phyloP scores from a whole-genome alignment of 108 stramenopile species.

The Nitzschia sp. region DNA sequence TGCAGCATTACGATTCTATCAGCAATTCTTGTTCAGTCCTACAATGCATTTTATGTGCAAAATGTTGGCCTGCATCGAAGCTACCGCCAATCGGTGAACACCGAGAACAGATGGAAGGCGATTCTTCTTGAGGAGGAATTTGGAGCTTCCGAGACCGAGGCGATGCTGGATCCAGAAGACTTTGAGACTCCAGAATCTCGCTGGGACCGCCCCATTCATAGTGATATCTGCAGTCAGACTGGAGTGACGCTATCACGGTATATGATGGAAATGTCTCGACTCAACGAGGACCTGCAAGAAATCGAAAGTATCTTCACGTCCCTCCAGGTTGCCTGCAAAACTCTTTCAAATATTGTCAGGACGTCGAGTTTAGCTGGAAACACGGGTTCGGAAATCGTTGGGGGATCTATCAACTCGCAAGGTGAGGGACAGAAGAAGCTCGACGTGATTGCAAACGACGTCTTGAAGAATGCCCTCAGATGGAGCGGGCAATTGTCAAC shows the following conservation, averaged over 20 bases:
- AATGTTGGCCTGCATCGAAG: not conserved
- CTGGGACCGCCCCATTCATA: slow-evolving; percentile 26
- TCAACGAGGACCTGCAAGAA: slow-evolving; percentile 48
- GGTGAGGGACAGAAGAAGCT: slow-evolving; percentile 89
- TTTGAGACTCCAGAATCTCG: slow-evolving; percentile 19
- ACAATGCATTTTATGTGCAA: not conserved
- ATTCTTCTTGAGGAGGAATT: not conserved
- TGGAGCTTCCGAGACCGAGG: not conserved
- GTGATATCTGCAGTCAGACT: slow-evolving; percentile 41
- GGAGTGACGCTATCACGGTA: slow-evolving; percentile 45
- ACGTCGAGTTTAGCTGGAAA: slow-evolving; percentile 20
- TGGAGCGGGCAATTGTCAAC: slow-evolving; percentile 62
- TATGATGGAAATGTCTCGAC: slow-evolving; percentile 44
- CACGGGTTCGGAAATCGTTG: slow-evolving; percentile 42
- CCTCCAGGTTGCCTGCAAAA: slow-evolving; percentile 86
- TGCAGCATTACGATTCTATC: not conserved
- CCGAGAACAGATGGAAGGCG: no score
- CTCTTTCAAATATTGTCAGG: slow-evolving; percentile 76
- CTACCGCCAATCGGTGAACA: not conserved
- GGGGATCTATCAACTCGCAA: slow-evolving; percentile 66
- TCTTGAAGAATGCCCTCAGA: slow-evolving; percentile 82
- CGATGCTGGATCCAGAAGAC: not conserved
- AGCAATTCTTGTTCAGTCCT: not conserved
- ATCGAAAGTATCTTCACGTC: slow-evolving; percentile 63
- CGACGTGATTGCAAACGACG: slow-evolving; percentile 90